Evolutionary conservation across 352 stramenopile genomes (phyloP).

Genomic region (Phytophthora pini): DNA sequence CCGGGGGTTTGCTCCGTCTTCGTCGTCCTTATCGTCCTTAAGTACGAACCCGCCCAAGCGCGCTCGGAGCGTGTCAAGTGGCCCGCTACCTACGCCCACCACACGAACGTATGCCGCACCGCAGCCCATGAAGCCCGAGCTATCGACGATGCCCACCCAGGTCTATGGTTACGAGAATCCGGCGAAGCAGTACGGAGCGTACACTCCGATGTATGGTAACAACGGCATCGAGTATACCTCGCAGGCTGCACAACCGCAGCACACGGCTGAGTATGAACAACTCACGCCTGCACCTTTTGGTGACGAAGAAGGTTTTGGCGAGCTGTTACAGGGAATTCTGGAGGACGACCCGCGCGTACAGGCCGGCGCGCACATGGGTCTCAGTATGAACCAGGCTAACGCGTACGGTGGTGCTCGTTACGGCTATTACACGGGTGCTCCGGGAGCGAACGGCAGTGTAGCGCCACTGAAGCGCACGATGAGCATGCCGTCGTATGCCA

Average conservation of each 20-base stretch:
- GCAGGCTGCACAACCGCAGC: conserved; percentile 23
- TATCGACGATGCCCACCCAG: conserved; percentile 34
- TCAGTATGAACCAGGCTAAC: conserved; percentile 28
- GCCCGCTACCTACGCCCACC: conserved; percentile 29
- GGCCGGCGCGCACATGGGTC: conserved; percentile 12
- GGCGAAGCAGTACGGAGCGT: conserved; percentile 34
- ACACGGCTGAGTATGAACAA: conserved; percentile 57
- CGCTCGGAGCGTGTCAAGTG: conserved; percentile 32
- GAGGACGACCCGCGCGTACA: conserved; percentile 63
- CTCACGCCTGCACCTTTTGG: conserved; percentile 56
- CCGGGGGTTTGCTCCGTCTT: conserved; percentile 18
- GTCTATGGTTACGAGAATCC: conserved; percentile 39
- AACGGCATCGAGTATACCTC: conserved; percentile 38
- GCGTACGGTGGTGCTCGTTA: conserved; percentile 23
- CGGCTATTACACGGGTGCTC: conserved; percentile 25
- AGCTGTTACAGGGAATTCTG: conserved; percentile 75
- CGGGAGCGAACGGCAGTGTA: conserved; percentile 17
- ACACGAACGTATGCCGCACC: conserved; percentile 34
- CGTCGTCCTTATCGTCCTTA: conserved; percentile 8
- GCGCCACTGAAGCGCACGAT: conserved; percentile 43
- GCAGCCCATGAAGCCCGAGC: conserved; percentile 39
- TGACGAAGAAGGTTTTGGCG: conserved; percentile 73
- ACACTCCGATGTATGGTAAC: conserved; percentile 34
- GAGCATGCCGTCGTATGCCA: conserved; percentile 45
- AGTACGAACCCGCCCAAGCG: conserved; percentile 36